Evolutionary conservation across 2,329 filamentous ascomycete genomes (phyloP), one percentile per base, ranked within the genome.

Genomic region (Pyrenochaeta sp.): DNA sequence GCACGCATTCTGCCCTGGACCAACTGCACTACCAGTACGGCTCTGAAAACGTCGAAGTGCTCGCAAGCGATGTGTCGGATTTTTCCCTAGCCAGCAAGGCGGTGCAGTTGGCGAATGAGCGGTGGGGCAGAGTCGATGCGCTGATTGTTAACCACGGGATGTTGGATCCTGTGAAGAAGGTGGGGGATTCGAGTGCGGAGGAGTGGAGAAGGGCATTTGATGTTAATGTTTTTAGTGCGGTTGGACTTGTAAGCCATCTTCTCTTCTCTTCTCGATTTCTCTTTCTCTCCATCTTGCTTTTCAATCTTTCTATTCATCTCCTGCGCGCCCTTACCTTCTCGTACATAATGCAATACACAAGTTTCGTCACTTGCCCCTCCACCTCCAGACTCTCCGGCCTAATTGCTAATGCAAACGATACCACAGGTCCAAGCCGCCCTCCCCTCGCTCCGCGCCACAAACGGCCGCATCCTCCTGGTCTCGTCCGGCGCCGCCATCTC

Each of bases 141-240:
- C 75, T 99, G 44, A 87, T 99, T 12, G 81, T 98, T 61, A 98
- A 98, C 77, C 95, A 99, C 74, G 93, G 93, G 22, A 83, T 88
- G 0, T 79, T 99, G 44, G 85, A 88, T n/a, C 91, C 92, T 1
- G 88, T 96, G 42, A 87, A 86, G 50, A 87, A 86, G 56, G 80
- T 98, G 44, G 87, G 81, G 3, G 86, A 94, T 54, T 83, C 85
- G 15, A 85, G 86, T n/a, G 72, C 88, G 0, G 87, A 90, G 37
- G 89, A 91, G 59, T 97, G 93, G 91, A 89, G 88, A 70, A 78
- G 80, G 1, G 82, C 85, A 8, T 97, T 92, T 77, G 89, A 96
- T 67, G 82, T 92, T 61, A 98, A 98, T 75, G 88, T 98, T 67
- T 93, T 97, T 75, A 94, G 92, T 65, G 88, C 88, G 28, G 81